Base-by-base conservation (phyloP, 2,329 filamentous ascomycete species). In the Sclerotinia subarctica region DNA sequence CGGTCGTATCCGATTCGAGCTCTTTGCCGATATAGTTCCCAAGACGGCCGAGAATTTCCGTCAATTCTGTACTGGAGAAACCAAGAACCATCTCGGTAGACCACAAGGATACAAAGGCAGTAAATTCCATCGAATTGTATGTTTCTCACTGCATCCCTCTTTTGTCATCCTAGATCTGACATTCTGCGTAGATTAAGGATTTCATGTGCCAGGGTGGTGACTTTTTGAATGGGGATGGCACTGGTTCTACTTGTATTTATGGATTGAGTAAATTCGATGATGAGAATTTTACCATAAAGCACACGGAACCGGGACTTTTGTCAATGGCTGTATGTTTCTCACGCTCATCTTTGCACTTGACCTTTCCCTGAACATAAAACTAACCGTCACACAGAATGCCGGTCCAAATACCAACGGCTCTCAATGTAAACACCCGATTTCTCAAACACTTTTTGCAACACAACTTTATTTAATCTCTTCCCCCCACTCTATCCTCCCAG, bases 131-230 rank as follows among this genome's bases (percentile, higher is more conserved):
- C 89, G 95, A 69, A 92, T 98, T 74, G 93, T 96, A 80, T 75
- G 90, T 83, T 52, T 49, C 29, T 52, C 24, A 21, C 29, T 26
- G 47, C 35, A 47, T n/a, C 32, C 21, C n/a, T 38, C 68, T 66
- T 52, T 59, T 29, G 3, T 5, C 35, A 29, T 17, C 17, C 10
- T 15, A 52, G 6, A 46, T 32, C 24, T 38, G 42, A 52, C 15
- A 38, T 64, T 24, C 2, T 51, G 6, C 21, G 4, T 19, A 62
- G 92, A 97, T 97, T 78, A 92, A 91, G 80, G 91, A 92, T 76
- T 97, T 98, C 82, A 98, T 98, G 94, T 91, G 95, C 76, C 95
- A 99, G 79, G 94, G 94, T 57, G 95, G 95, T 66, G 95, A 99
- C 79, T 98, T 98, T 79, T 82, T 97, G 70, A 93, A 97, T 75